These are phyloP conservation scores for Euclidium syriacum DNA, from an alignment of 345 rosid genomes.

Conservation along the genomic window DNA sequence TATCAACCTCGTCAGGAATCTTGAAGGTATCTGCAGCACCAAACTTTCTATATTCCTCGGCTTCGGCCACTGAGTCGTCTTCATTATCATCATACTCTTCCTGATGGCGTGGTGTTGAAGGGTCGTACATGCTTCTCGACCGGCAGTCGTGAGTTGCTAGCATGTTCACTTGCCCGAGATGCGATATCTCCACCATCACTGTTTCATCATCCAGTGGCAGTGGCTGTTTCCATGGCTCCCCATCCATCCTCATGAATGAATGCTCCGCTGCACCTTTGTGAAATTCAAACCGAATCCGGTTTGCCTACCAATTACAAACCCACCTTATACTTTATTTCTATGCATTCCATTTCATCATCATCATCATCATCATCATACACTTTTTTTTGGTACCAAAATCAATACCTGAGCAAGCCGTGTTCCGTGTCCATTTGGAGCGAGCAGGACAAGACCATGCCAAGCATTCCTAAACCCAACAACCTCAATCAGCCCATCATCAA, in stretches of 20 bases:
- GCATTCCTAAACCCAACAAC: slow-evolving; percentile 96
- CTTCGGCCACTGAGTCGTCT: slow-evolving; percentile 37
- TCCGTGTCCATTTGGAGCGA: slow-evolving; percentile 87
- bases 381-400: not conserved
- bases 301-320: slow-evolving; percentile 45
- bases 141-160: slow-evolving; percentile 71
- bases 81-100: slow-evolving; percentile 42
- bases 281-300: slow-evolving; percentile 75
- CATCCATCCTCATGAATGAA: slow-evolving; percentile 93
- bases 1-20: slow-evolving; percentile 73
- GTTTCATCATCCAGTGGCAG: slow-evolving; percentile 69
- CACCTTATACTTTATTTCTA: not conserved
- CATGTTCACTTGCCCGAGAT: slow-evolving; percentile 86
- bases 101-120: slow-evolving; percentile 23
- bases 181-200: slow-evolving; percentile 85
- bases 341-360: too few species aligned
- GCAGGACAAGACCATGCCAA: slow-evolving; percentile 91
- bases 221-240: slow-evolving; percentile 98
- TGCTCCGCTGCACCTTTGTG: slow-evolving; percentile 73
- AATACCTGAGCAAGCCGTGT: slow-evolving; percentile 59
- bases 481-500: slow-evolving; percentile 82
- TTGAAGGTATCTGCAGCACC: slow-evolving; percentile 92
- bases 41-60: slow-evolving; percentile 63
- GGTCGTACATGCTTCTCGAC: slow-evolving; percentile 54
- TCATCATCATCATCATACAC: too few species aligned